phyloP scores from a whole-genome alignment of 345 rosid genomes.

The Lepidium africanum region DNA sequence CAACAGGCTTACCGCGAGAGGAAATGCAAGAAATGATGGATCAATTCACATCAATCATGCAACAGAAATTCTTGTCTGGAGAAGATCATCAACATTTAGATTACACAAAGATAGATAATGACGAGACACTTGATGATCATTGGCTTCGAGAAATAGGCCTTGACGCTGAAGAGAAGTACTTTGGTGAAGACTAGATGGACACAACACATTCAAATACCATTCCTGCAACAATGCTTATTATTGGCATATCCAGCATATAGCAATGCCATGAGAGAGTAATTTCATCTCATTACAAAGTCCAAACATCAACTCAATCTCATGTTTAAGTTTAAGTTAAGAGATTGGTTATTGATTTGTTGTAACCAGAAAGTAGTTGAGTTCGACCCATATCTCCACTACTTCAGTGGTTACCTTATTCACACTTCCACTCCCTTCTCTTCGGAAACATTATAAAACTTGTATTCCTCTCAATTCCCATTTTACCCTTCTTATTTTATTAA shows the following conservation, averaged over 20 bases:
- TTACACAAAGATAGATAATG: constrained; percentile 77
- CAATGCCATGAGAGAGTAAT: neutral
- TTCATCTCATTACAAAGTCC: neutral
- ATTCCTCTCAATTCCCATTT: constrained; percentile 1
- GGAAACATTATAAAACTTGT: neutral
- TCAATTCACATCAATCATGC: constrained; percentile 71
- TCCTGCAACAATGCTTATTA: neutral
- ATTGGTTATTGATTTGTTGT: neutral
- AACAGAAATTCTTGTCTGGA: constrained; percentile 82
- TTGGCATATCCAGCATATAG: neutral
- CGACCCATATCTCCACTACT: constrained; percentile 2
- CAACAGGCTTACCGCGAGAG: constrained; percentile 35
- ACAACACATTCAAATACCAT: neutral
- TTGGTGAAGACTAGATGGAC: constrained; percentile 32
- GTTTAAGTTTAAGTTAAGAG: neutral
- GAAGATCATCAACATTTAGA: constrained; percentile 84
- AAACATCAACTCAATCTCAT: neutral
- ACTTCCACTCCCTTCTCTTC: constrained; percentile 12
- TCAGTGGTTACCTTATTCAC: constrained; percentile 17
- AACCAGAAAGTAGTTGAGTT: neutral
- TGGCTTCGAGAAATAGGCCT: constrained; percentile 70
- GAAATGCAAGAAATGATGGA: constrained; percentile 85
- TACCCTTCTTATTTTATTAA: neutral
- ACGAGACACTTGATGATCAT: constrained; percentile 89
- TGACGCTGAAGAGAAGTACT: constrained; percentile 93